Base-by-base conservation (phyloP, 1,139 yeast species). In the Kodamaea sp. region DNA sequence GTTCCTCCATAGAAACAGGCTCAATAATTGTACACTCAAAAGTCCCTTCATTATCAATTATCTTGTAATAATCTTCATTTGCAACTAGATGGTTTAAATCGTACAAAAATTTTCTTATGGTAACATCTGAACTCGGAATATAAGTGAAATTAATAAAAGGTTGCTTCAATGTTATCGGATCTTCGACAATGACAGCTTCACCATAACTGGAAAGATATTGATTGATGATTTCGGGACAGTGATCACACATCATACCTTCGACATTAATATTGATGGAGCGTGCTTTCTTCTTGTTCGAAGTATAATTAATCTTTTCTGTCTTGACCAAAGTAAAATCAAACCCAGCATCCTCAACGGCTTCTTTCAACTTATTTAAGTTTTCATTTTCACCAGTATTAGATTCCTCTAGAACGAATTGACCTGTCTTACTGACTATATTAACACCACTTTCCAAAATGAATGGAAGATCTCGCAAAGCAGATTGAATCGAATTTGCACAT, bases 231-330 rank as follows among this genome's bases (percentile, higher is more conserved):
- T 71, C 75, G 1, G 92, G 92, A 53, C 92, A 84, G 52, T 80
- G 78, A 12, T 67, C 73, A 61, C 92, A 84, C 53, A 62, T 79
- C 87, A 84, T 83, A 1, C 90, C 90, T 4, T 67, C 69, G n/a
- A 84, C 69, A 31, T 67, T 67, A 39, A 83, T 61, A 46, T 75
- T 75, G 35, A 83, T 74, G 0, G 80, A 67, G 48, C 92, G 68
- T 5, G 81, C 65, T 37, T 60, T 66, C 36, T 65, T 65, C 42
- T 70, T 70, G 2, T 68, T 64, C 26, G 73, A 65, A 3, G 75
- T 67, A 49, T 71, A 76, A 49, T 69, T 73, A 38, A 75, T 63
- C 31, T 60, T 56, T 31, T 67, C 66, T 15, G 58, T 59, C 32
- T 61, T 60, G 10, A 75, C 52, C 2, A 74, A 50, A 26, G 73